Conservation (phyloP, 2,329 filamentous ascomycete species). For the Xylaria sp. region DNA sequence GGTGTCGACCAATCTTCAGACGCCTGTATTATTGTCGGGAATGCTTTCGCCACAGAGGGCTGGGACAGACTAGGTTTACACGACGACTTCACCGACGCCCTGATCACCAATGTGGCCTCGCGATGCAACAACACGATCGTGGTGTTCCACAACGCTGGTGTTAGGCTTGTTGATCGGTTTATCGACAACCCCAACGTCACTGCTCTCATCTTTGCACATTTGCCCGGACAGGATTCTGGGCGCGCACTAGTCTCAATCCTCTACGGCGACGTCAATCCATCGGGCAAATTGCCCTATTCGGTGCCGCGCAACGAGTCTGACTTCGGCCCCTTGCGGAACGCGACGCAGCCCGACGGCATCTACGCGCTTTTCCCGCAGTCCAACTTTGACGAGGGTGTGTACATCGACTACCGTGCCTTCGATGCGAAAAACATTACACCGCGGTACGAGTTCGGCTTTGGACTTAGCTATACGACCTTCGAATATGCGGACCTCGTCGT, state of each 20-base stretch:
- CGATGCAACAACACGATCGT: constrained; percentile 65
- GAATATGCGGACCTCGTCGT: constrained; percentile 54
- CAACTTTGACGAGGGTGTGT: constrained; percentile 62
- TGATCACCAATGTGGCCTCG: constrained; percentile 56
- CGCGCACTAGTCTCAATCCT: constrained; percentile 75
- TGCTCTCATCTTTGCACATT: constrained; percentile 66
- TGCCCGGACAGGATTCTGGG: constrained; percentile 63
- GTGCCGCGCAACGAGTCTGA: constrained; percentile 55
- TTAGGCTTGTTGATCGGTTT: constrained; percentile 63
- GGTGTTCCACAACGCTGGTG: constrained; percentile 67
- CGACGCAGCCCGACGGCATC: constrained; percentile 51
- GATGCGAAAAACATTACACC: constrained; percentile 61
- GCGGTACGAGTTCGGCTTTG: constrained; percentile 70
- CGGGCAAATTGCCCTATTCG: constrained; percentile 57
- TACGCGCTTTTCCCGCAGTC: constrained; percentile 41
- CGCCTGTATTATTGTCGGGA: constrained; percentile 64
- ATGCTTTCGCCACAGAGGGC: constrained; percentile 68
- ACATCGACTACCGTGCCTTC: constrained; percentile 70
- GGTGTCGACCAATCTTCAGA: constrained; percentile 51
- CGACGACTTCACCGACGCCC: constrained; percentile 62
- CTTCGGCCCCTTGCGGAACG: constrained; percentile 48
- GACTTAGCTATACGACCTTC: constrained; percentile 72
- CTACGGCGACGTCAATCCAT: constrained; percentile 63
- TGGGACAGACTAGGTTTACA: constrained; percentile 60
- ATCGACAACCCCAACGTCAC: constrained; percentile 72